Evolutionary conservation across 2,329 filamentous ascomycete genomes (phyloP), one percentile per base, ranked within the genome.

Genomic region (Lachnellula hyalina): DNA sequence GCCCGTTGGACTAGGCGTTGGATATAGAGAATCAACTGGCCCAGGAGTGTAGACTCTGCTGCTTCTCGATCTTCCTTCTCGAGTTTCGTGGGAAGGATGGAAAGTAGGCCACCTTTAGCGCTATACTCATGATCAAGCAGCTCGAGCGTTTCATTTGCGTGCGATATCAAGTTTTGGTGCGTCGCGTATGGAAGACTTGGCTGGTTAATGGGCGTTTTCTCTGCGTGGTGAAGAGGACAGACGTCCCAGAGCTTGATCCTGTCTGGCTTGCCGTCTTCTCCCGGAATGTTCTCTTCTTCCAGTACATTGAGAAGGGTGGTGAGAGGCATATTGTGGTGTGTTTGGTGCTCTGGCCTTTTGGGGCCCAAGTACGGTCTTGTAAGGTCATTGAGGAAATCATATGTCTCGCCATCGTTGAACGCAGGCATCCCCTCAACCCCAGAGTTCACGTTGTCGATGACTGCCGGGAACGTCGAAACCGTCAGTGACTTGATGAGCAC

Each of bases 121-220:
- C 74, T 73, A 61, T 77, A 81, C 65, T 84, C 81, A 63, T 84
- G 79, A 60, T 85, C 82, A 6, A 85, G 74, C 2, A 79, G 72
- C 69, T 84, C 81, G 5, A 85, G 76, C 49, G 81, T 79, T 55
- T 78, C 74, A 63, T 84, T 84, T 56, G 81, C 80, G 64, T 84
- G 82, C 70, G 75, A 72, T 28, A 82, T 69, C 15, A 84, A 73
- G 34, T 73, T 51, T 57, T 65, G 53, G 46, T 66, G 61, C 1
- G 59, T 65, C 1, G 62, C 63, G 44, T 67, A 68, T 8, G 66
- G 65, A 17, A 65, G 52, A 15, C 54, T 50, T 17, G 56, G 60
- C 2, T 44, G 51, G 19, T 25, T 61, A 32, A 45, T 35, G 17
- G 21, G 21, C 35, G 35, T 35, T 5, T 56, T 52, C 7, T 52